Evolutionary conservation across 1,284 basidiomycete species (phyloP).

Genomic region (Abortiporus biennis): DNA sequence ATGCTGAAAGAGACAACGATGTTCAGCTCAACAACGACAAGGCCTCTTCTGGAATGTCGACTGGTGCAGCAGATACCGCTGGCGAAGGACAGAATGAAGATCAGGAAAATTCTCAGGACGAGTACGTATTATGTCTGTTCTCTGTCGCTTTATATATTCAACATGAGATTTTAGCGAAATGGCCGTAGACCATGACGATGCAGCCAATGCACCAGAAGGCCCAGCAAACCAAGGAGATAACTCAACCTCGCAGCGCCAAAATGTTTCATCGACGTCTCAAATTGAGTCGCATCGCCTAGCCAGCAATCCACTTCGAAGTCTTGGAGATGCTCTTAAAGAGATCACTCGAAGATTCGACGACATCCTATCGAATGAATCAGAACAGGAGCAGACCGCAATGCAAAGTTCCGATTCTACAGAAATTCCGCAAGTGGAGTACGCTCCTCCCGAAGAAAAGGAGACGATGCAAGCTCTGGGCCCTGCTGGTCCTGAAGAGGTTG

Average conservation of each 20-base stretch:
- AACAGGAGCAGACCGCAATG: conserved; percentile 23
- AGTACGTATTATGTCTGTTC: too few species aligned
- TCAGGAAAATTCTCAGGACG: too few species aligned
- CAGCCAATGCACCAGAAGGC: too few species aligned
- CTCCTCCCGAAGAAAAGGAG: conserved; percentile 69
- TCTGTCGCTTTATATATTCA: too few species aligned
- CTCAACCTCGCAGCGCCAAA: too few species aligned
- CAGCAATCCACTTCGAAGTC: conserved; percentile 69
- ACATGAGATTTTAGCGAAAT: too few species aligned
- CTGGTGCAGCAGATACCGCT: too few species aligned
- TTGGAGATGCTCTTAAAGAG: conserved; percentile 85
- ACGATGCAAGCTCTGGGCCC: conserved; percentile 90
- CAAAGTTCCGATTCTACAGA: conserved; percentile 34
- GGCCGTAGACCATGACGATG: too few species aligned
- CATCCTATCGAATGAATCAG: conserved; percentile 57
- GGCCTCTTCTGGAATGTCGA: too few species aligned
- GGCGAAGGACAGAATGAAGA: too few species aligned
- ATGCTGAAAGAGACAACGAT: conserved; percentile 12
- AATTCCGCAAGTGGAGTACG: conserved; percentile 77
- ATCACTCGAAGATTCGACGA: conserved; percentile 83
- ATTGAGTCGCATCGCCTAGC: conserved; percentile 28
- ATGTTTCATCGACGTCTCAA: conserved; percentile 20
- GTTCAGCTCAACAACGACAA: too few species aligned
- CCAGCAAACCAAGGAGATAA: too few species aligned
- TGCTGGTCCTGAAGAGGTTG: conserved; percentile 77